These are phyloP conservation scores for Lophiotrema nucula DNA, from an alignment of 495 filamentous ascomycete species.

Conservation along the genomic window DNA sequence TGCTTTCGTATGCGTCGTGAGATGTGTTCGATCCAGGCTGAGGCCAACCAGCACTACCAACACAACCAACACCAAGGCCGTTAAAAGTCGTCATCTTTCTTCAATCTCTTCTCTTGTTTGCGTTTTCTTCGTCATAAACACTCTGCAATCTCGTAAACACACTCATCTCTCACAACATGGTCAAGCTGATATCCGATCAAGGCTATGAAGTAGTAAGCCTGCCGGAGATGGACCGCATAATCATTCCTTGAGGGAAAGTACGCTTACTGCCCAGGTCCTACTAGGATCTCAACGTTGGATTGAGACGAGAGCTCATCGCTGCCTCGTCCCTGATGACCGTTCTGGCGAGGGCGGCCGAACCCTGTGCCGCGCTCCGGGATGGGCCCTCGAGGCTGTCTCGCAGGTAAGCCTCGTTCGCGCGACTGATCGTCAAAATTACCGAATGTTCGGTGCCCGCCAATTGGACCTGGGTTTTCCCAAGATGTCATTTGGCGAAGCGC, in stretches of 20 bases:
- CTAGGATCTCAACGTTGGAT: slow-evolving; percentile 52
- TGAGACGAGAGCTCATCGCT: slow-evolving; percentile 71
- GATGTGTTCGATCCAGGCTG: slow-evolving; percentile 18
- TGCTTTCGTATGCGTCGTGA: slow-evolving; percentile 42
- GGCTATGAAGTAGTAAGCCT: too few species aligned
- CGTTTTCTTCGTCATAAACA: not conserved
- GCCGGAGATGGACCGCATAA: too few species aligned
- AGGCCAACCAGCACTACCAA: too few species aligned
- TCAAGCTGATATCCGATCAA: too few species aligned
- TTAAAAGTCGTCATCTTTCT: slow-evolving; percentile 25
- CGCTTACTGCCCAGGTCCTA: slow-evolving; percentile 31
- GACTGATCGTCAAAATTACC: slow-evolving; percentile 64
- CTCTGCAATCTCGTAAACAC: too few species aligned
- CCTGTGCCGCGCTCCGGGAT: slow-evolving; percentile 72
- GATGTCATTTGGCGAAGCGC: slow-evolving; percentile 65
- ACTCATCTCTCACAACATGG: too few species aligned
- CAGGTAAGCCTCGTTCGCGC: slow-evolving; percentile 63
- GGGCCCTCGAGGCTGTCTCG: slow-evolving; percentile 81
- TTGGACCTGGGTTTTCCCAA: slow-evolving; percentile 71
- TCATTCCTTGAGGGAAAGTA: not conserved
- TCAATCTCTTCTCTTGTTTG: slow-evolving; percentile 12
- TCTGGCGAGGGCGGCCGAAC: slow-evolving; percentile 68
- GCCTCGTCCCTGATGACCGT: slow-evolving; percentile 76
- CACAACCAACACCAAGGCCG: slow-evolving; percentile 24
- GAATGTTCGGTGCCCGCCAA: slow-evolving; percentile 80